A percentile compares a stretch with the other conserved stretches of the same genome.
Conservation (phyloP, 2,329 filamentous ascomycete species). For the Metarhizium anisopliae region DNA sequence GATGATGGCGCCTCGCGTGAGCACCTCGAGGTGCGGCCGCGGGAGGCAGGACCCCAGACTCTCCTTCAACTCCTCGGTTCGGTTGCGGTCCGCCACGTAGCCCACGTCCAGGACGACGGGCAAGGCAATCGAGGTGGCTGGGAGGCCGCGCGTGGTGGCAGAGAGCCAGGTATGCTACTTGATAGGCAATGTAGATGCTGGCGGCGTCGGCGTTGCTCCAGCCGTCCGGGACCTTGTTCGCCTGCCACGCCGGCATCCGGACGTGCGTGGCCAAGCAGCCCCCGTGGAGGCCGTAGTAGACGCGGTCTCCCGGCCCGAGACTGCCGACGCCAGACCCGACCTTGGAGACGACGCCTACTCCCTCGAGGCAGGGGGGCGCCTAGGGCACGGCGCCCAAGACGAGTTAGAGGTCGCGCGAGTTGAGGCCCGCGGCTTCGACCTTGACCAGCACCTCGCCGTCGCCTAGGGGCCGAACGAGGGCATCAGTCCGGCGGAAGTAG, state of each 20-base stretch:
- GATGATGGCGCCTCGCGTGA: no score
- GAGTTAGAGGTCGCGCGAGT: slow-evolving; percentile 12
- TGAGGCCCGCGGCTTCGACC: slow-evolving; percentile 13
- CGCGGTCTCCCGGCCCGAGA: slow-evolving; percentile 12
- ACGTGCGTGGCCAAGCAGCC: slow-evolving; percentile 12
- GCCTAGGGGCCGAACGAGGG: slow-evolving; percentile 2
- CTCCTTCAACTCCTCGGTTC: neutral
- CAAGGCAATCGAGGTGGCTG: slow-evolving; percentile 9
- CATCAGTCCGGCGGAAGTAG: slow-evolving; percentile 12
- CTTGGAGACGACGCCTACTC: slow-evolving; percentile 14
- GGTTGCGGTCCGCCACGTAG: slow-evolving; percentile 12
- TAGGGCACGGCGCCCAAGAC: slow-evolving; percentile 15
- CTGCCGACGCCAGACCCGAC: slow-evolving; percentile 8
- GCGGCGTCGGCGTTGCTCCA: slow-evolving; percentile 20
- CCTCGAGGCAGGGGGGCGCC: slow-evolving; percentile 15
- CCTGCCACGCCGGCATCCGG: slow-evolving; percentile 9
- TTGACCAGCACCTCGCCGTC: slow-evolving; percentile 13
- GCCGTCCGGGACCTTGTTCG: slow-evolving; percentile 3
- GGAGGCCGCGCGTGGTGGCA: slow-evolving; percentile 15
- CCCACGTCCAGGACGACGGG: slow-evolving; percentile 13
- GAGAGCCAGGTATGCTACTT: slow-evolving; percentile 6
- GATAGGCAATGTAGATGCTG: slow-evolving; percentile 10
- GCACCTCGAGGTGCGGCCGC: no score
- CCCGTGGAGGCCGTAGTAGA: slow-evolving; percentile 9
- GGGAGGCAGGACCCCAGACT: neutral